These are phyloP conservation scores for Fusarium globosum DNA, from an alignment of 2,329 filamentous ascomycete species.

Conservation along the genomic window DNA sequence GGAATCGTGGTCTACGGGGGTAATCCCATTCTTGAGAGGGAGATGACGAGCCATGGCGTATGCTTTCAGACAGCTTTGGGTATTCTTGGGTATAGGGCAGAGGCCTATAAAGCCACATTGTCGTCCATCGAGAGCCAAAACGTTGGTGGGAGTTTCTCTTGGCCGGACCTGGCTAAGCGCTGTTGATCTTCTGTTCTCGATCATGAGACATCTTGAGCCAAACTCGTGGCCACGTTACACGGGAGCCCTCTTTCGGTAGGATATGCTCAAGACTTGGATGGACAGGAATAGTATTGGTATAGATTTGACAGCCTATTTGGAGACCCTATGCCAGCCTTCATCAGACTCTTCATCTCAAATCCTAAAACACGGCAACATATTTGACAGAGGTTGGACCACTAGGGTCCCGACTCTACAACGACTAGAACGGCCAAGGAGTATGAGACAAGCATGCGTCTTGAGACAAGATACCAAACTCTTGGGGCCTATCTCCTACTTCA, in stretches of 20 bases:
- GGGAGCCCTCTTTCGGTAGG: not conserved
- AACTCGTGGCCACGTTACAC: not conserved
- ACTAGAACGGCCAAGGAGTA: not conserved
- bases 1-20: not conserved
- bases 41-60: constrained; percentile 8
- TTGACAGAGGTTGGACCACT: not conserved
- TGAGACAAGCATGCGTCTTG: not conserved
- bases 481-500: not conserved
- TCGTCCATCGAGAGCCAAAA: not conserved
- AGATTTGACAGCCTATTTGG: not conserved
- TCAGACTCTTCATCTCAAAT: no score
- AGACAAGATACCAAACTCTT: not conserved
- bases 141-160: constrained; percentile 3
- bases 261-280: not conserved
- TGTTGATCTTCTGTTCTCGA: not conserved
- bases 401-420: not conserved
- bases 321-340: not conserved
- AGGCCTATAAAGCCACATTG: not conserved
- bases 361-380: not conserved
- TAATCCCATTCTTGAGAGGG: constrained; percentile 7
- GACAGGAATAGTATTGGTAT: not conserved
- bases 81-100: not conserved
- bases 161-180: constrained; percentile 21
- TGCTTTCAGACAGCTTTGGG: not conserved
- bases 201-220: not conserved